Evolutionary conservation across 2,329 filamentous ascomycete genomes (phyloP).

Genomic region (Penicillium sp.): DNA sequence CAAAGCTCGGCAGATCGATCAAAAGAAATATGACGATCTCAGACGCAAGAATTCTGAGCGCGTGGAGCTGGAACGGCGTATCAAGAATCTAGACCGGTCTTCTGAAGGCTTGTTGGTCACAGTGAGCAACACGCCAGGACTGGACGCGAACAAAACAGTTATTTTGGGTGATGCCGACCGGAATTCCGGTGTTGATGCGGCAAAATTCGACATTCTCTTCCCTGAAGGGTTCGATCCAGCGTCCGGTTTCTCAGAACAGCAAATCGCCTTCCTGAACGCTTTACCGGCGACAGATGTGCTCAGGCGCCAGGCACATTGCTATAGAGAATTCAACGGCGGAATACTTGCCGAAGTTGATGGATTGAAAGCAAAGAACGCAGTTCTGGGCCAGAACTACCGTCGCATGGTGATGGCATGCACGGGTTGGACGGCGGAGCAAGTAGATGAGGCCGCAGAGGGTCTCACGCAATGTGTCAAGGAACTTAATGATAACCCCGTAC

Average conservation of each 20-base stretch:
- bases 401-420: constrained; percentile 87
- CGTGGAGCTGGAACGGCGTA: constrained; percentile 66
- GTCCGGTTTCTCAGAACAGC: constrained; percentile 42
- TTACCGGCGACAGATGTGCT: constrained; percentile 63
- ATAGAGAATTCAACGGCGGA: constrained; percentile 65
- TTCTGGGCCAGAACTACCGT: constrained; percentile 83
- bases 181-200: constrained; percentile 38
- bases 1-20: constrained; percentile 72
- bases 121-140: constrained; percentile 50
- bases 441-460: constrained; percentile 76
- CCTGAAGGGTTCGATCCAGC: constrained; percentile 43
- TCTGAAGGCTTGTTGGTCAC: constrained; percentile 66
- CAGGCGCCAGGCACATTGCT: constrained; percentile 66
- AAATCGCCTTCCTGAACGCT: constrained; percentile 45
- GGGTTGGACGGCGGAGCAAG: constrained; percentile 70
- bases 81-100: constrained; percentile 73
- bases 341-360: constrained; percentile 67
- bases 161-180: constrained; percentile 51
- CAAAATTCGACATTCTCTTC: constrained; percentile 39
- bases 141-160: constrained; percentile 47
- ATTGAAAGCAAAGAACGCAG: constrained; percentile 75
- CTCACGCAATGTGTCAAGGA: constrained; percentile 81
- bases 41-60: constrained; percentile 63
- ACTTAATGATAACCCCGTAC: constrained; percentile 61
- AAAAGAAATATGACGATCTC: constrained; percentile 69